These are phyloP conservation scores for Diplodia corticola DNA, from an alignment of 2,329 filamentous ascomycete genomes.

Conservation along the genomic window DNA sequence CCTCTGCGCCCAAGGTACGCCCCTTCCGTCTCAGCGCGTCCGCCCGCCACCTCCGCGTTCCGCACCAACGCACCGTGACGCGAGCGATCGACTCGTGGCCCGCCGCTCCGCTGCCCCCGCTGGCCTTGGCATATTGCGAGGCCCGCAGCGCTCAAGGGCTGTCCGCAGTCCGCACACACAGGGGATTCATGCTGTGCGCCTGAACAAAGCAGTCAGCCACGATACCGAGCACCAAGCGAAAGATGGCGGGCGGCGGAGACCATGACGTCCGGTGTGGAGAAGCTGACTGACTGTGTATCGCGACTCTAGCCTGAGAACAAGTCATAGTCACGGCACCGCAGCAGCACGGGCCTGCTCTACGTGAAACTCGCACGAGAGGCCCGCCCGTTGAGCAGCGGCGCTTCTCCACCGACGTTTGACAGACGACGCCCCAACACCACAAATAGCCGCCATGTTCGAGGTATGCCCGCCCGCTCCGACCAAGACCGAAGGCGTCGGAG, in stretches of 20 bases:
- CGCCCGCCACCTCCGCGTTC: constrained; percentile 4
- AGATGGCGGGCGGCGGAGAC: background rate
- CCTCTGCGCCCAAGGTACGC: constrained; percentile 3
- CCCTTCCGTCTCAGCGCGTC: background rate
- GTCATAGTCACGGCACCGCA: constrained; percentile 5
- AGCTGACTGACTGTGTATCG: constrained; percentile 8
- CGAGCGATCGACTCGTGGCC: background rate
- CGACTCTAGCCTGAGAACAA: constrained; percentile 17
- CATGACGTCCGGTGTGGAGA: constrained; percentile 14
- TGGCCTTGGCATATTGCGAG: background rate
- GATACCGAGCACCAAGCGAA: background rate
- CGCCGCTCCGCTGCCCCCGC: too few species aligned
- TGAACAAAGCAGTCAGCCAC: background rate
- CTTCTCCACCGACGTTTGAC: constrained; percentile 17
- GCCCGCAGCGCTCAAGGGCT: background rate
- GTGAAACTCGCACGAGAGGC: constrained; percentile 1
- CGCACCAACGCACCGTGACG: background rate
- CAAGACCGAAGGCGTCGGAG: background rate
- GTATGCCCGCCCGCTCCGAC: constrained; percentile 20
- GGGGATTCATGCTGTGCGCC: too few species aligned
- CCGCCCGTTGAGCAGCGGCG: background rate
- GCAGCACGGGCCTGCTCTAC: constrained; percentile 4
- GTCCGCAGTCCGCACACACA: background rate
- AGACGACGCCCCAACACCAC: constrained; percentile 14
- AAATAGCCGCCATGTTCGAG: constrained; percentile 26